These are phyloP conservation scores for Vaccinium darrowii DNA, from an alignment of 148 eudicot genomes.

Conservation along the genomic window DNA sequence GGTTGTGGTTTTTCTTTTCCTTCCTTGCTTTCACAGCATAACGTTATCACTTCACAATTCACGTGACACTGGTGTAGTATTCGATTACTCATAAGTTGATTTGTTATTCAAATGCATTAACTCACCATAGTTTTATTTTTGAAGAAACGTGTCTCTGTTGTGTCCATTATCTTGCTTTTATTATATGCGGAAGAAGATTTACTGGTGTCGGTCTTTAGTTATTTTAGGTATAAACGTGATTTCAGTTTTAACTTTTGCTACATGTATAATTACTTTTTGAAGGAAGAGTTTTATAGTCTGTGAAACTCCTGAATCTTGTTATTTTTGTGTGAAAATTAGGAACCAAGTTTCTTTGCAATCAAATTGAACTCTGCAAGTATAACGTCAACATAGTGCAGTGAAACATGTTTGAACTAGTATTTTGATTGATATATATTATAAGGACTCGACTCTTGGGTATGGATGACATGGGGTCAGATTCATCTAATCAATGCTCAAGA, in stretches of 20 bases:
- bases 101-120: background rate
- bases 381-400: background rate
- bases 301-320: background rate
- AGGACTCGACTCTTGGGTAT: too few relatives aligned
- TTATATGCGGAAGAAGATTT: background rate
- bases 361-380: background rate
- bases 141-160: background rate
- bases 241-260: background rate
- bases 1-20: background rate
- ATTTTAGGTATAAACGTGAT: background rate
- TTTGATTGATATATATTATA: too few relatives aligned
- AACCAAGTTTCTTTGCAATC: background rate
- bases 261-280: background rate
- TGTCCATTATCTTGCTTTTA: slow-evolving; percentile 1
- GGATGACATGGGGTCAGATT: background rate
- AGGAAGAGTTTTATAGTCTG: background rate
- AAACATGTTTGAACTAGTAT: too few relatives aligned
- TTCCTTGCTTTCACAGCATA: background rate
- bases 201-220: background rate
- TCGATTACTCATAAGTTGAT: background rate
- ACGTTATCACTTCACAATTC: background rate
- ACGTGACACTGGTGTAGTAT: background rate
- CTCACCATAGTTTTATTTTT: background rate
- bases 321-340: background rate
- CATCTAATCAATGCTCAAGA: background rate